Base-by-base conservation (phyloP, 2,329 filamentous ascomycete species). In the Cercospora janseana region DNA sequence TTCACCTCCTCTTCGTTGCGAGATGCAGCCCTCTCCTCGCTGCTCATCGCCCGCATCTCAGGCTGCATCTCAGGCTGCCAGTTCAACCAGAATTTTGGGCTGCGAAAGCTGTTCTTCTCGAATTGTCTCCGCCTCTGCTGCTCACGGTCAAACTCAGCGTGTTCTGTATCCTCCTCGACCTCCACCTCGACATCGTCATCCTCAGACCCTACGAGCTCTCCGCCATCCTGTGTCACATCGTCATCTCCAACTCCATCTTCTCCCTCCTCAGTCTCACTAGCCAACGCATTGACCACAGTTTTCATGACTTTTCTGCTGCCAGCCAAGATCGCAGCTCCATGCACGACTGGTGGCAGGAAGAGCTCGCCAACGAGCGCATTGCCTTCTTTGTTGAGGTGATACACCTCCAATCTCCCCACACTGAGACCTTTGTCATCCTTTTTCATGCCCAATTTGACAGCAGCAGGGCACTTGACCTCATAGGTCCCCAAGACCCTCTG, bases 31-130 rank as follows among this genome's bases (percentile, higher is more conserved):
- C n/a, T n/a, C n/a, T n/a, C n/a, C n/a, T n/a, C n/a, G n/a, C n/a
- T n/a, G n/a, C n/a, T n/a, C n/a, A n/a, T n/a, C n/a, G n/a, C n/a
- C n/a, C n/a, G 9, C 9, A 21, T 10, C 31, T n/a, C 20, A 23
- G 8, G 6, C 13, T n/a, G 7, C 1, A 46, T 26, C 7, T 52
- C 9, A 0, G 34, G 45, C 37, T 52, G 47, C 53, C 54, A 56
- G 15, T 42, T 53, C 37, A 58, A 26, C 56, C 56, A 58, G 10
- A 58, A 58, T 20, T 58, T 58, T 32, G 54, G 50, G 16, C 44
- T 47, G 31, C 56, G 53, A n/a, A 58, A 58, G 35, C 46, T 54
- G 40, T 52, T 58, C 44, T 54, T 58, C 41, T 58, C 53, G 42
- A 57, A 57, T 4, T 45, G 34, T 13, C 27, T 16, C 12, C 45